These are phyloP conservation scores for Miscanthus lutarioriparius DNA, from an alignment of 176 grass and related monocot genomes.

Conservation along the genomic window DNA sequence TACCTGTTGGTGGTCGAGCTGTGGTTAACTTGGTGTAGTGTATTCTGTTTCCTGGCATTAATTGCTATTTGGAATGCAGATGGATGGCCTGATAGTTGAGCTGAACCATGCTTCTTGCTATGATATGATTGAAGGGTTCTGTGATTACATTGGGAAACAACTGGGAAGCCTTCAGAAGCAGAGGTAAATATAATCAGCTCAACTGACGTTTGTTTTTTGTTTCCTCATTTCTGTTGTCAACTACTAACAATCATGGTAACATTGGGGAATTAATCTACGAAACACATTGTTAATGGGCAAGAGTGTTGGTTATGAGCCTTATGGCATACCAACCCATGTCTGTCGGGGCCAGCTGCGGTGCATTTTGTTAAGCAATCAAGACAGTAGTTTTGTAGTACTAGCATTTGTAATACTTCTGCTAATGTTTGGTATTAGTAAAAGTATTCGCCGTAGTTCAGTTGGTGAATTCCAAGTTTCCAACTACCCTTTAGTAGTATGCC, in stretches of 20 bases:
- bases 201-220: neutral
- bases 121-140: slow-evolving; percentile 75
- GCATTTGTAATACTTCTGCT: neutral
- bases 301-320: neutral
- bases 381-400: neutral
- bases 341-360: neutral
- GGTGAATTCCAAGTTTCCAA: slow-evolving; percentile 6
- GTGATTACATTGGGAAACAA: slow-evolving; percentile 63
- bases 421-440: slow-evolving; percentile 11
- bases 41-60: neutral
- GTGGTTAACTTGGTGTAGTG: neutral
- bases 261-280: neutral
- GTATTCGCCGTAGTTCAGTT: neutral
- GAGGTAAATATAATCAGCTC: slow-evolving; percentile 40
- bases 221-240: slow-evolving; percentile 7
- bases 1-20: neutral
- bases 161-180: slow-evolving; percentile 67
- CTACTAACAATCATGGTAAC: neutral
- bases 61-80: slow-evolving; percentile 40
- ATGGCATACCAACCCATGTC: neutral
- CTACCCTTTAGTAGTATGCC: neutral
- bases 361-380: neutral
- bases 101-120: slow-evolving; percentile 72
- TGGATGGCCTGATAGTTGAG: slow-evolving; percentile 70
- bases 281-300: neutral